Evolutionary conservation across 257 asterid genomes (phyloP), one percentile per base, ranked within the genome.

Genomic region (Nicotiana undulata): DNA sequence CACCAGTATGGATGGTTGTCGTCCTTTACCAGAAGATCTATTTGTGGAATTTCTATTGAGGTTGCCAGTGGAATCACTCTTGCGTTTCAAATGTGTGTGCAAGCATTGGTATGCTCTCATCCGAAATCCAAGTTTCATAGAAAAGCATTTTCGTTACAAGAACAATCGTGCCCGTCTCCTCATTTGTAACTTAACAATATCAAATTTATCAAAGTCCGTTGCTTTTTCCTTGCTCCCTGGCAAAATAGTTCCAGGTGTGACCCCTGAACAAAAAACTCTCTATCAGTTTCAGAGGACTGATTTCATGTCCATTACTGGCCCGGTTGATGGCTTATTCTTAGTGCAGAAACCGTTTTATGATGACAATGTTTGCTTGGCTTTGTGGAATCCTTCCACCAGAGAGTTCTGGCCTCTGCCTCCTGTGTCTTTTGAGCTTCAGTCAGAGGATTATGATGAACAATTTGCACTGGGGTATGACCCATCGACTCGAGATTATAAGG

Each of bases 81-180:
- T 66, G 77, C 87, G 34, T 75, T 89, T 70, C 75, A 89, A 89
- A 60, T 85, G 85, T 17, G 88, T 87, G 52, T 85, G 85, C 89
- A 89, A 84, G 72, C 81, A 53, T 12, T 89, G 89, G 92, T 84
- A 65, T 15, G 5, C 79, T 77, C 86, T 89, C 81, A 87, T 89
- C 65, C 81, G 34, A 55, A 89, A 83, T 72, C 63, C 81, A 0
- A 60, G 79, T 63, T 87, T 89, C 29, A 49, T 81, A 49, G 59
- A 82, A 34, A 81, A 61, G 2, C 92, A 89, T 74, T 85, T 78
- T 29, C 20, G 0, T 81, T 85, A 77, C 49, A 78, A 75, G 65
- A 66, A 68, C 82, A 84, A 85, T 74, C 61, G 15, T n/a, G 90
- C 82, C 75, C 79, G 58, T 52, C 74, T 89, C 26, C 87, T 89